Conservation (phyloP, 257 asterid species). For the Fraxinus excelsior region DNA sequence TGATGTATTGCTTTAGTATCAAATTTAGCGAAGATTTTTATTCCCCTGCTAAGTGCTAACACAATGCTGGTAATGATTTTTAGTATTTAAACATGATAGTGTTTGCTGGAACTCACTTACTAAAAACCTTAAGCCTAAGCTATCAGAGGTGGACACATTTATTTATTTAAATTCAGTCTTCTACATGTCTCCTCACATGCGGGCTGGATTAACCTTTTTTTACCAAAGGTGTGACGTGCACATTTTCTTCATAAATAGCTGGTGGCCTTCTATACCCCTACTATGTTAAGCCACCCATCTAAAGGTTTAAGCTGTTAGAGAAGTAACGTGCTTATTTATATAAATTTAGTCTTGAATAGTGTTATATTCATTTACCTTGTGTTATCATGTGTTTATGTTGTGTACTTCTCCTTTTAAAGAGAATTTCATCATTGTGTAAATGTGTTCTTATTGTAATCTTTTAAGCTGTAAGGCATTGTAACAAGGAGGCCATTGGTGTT, state of each 20-base stretch:
- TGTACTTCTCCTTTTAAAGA: not conserved
- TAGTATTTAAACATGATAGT: not conserved
- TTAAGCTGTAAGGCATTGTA: constrained; percentile 66
- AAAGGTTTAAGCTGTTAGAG: not conserved
- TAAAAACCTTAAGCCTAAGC: not conserved
- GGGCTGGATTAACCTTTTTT: no score
- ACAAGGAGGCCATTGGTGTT: constrained; percentile 97
- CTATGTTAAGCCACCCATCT: not conserved
- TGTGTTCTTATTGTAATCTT: constrained; percentile 10
- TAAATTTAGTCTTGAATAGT: not conserved
- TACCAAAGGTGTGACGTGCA: not conserved
- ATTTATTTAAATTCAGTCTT: not conserved
- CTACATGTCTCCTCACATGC: not conserved
- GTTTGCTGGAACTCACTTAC: not conserved
- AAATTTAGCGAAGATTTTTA: not conserved
- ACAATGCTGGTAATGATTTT: not conserved
- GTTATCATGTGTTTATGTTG: not conserved
- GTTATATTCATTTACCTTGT: not conserved
- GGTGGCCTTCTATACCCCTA: not conserved
- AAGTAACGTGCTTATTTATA: not conserved
- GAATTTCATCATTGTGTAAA: constrained; percentile 6
- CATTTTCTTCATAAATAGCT: not conserved
- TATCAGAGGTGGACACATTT: not conserved
- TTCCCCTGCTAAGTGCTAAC: not conserved
- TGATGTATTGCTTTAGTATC: not conserved